Base-by-base conservation (phyloP, 305 asterid species). In the Fraxinus greggii region DNA sequence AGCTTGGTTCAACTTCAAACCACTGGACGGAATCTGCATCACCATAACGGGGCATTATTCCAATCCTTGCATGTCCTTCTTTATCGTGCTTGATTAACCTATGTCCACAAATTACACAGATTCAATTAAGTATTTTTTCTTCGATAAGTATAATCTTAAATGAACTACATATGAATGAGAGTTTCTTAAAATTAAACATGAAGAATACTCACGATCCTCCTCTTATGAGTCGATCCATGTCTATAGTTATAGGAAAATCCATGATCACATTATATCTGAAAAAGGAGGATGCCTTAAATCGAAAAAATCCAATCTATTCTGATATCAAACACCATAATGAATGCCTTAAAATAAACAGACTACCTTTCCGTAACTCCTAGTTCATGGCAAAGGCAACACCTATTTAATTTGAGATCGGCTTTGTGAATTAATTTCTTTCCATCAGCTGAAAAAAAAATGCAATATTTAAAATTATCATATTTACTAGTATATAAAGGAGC, bases 11-110 rank as follows among this genome's bases (percentile, higher is more conserved):
- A 1, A 92, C 94, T 26, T 87, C 81, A 82, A 93, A 93, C 98
- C 97, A 92, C 38, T 48, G 72, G 38, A 91, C 40, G 1, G 94
- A 93, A 82, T 84, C 85, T 6, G 91, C 89, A 77, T 89, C 89
- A 56, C 98, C 98, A 80, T 88, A 90, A 33, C 93, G 97, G 78
- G 97, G 98, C 95, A 93, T 88, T 78, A 93, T 76, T 31, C 97
- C 94, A 1, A 93, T 91, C 84, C 92, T 89, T 0, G 95, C 92
- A 33, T 78, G 87, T 72, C 79, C 89, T 59, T 86, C 84, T 23
- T 79, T 85, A 1, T 90, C 80, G 82, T 85, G 90, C 78, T 83
- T 90, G 21, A 93, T 82, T 31, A 92, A 85, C 77, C 92, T 90
- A 26, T 35, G 54, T 33, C 8, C 40, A 29, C 67, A 70, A 80